Conservation (phyloP, 2,329 filamentous ascomycete genomes). For the Ciborinia camelliae region DNA sequence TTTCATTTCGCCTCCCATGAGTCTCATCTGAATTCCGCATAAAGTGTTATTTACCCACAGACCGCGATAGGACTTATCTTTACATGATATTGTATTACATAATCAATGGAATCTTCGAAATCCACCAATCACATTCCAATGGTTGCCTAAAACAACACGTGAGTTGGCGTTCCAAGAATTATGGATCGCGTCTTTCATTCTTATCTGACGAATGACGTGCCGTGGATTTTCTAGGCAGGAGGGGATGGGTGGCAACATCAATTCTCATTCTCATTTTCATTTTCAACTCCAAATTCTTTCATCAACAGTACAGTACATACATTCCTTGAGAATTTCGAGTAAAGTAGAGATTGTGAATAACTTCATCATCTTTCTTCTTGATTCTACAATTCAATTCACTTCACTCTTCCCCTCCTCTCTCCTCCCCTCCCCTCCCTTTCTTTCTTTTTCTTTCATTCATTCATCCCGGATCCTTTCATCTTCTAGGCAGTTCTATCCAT, state of each 20-base stretch:
- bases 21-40: too few relatives aligned
- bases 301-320: too few relatives aligned
- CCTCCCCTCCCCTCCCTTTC: too few relatives aligned
- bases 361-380: background rate
- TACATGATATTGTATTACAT: slow-evolving; percentile 9
- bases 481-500: too few relatives aligned
- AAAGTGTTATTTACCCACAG: too few relatives aligned
- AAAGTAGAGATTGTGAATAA: background rate
- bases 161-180: background rate
- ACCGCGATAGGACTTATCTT: background rate
- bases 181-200: slow-evolving; percentile 2
- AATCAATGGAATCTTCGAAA: background rate
- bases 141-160: background rate
- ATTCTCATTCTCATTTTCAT: background rate
- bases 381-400: too few relatives aligned
- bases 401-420: too few relatives aligned
- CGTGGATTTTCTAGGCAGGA: background rate
- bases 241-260: slow-evolving; percentile 6
- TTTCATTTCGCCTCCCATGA: too few relatives aligned
- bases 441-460: background rate
- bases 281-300: too few relatives aligned
- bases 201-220: slow-evolving; percentile 2
- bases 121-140: background rate
- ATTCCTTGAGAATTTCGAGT: background rate
- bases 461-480: too few relatives aligned